Evolutionary conservation across 352 stramenopile genomes (phyloP), one percentile per base, ranked within the genome.

Genomic region (Pythium graminicola): DNA sequence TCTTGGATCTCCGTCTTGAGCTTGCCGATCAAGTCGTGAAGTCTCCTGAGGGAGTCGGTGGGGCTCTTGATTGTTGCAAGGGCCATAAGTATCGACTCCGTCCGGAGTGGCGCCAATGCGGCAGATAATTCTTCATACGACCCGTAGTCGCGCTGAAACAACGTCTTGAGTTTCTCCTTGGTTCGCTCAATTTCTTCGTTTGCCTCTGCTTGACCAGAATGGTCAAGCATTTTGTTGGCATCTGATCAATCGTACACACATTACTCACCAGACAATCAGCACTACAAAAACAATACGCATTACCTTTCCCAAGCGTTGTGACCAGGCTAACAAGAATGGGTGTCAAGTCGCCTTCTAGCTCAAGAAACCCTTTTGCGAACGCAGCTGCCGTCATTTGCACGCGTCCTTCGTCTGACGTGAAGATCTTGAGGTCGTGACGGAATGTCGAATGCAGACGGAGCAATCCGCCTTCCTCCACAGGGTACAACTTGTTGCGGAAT

Each of bases 351-450:
- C 97, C 96, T 72, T 99, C 97, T 0, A 99, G 75, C 64, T 99
- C 96, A 0, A 99, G 70, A 64, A 99, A 95, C 6, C 97, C 97
- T 71, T 99, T 99, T 14, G 97, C 93, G 66, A 99, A 99, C 5
- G 96, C 96, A n/a, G 97, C 97, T 0, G 97, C 97, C 19, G 97
- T 99, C 73, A 99, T 99, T 76, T 99, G 98, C 27, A 99, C 97
- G 19, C 97, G 78, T 1, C 97, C 97, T 86, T 99, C 97, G 63
- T 99, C 97, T 4, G 84, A 98, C 7, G 96, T 99, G 66, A 99
- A 99, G 54, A 99, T 99, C 69, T 99, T 99, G 26, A 99, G 75
- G 65, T 99, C 97, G 76, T 99, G 97, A 4, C 97, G 89, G 67
- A 99, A 99, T 0, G 97, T 99, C 35, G 96, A 98, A 77, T 99